Percentiles rank a stretch among this genome's conserved stretches.
Evolutionary conservation across 495 filamentous ascomycete genomes (phyloP).

Genomic region (Mytilinidion resinicola): DNA sequence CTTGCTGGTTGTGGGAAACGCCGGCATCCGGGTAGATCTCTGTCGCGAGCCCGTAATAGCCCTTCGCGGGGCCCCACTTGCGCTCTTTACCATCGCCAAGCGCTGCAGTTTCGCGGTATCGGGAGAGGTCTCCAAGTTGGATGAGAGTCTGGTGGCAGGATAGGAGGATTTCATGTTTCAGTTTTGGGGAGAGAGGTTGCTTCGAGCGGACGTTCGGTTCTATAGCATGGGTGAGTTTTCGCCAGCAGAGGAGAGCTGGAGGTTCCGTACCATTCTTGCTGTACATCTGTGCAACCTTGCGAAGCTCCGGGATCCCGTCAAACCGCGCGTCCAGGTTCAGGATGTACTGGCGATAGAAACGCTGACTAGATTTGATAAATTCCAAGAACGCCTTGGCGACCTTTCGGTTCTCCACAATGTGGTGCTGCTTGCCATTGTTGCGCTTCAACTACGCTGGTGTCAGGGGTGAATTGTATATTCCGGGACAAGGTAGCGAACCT

Average conservation of each 20-base stretch:
- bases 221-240: not conserved
- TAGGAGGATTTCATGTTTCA: constrained; percentile 52
- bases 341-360: constrained; percentile 81
- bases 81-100: constrained; percentile 51
- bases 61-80: constrained; percentile 73
- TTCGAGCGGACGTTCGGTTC: constrained; percentile 6
- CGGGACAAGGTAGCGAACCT: constrained; percentile 36
- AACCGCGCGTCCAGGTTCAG: constrained; percentile 69
- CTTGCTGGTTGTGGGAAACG: constrained; percentile 78
- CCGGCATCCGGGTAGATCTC: constrained; percentile 73
- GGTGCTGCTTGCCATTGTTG: constrained; percentile 51
- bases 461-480: not conserved
- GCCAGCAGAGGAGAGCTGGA: not conserved
- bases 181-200: constrained; percentile 40
- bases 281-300: constrained; percentile 23
- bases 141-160: constrained; percentile 83
- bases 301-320: constrained; percentile 62
- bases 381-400: constrained; percentile 68
- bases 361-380: constrained; percentile 79
- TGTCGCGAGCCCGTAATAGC: constrained; percentile 78
- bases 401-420: constrained; percentile 71
- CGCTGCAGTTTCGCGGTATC: constrained; percentile 72
- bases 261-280: constrained; percentile 16
- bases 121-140: constrained; percentile 81
- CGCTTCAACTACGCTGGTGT: constrained; percentile 30